Percentiles rank a stretch among this genome's conserved stretches.
Conservation (phyloP, 2,329 filamentous ascomycete species). For the Rutstroemia sp. region DNA sequence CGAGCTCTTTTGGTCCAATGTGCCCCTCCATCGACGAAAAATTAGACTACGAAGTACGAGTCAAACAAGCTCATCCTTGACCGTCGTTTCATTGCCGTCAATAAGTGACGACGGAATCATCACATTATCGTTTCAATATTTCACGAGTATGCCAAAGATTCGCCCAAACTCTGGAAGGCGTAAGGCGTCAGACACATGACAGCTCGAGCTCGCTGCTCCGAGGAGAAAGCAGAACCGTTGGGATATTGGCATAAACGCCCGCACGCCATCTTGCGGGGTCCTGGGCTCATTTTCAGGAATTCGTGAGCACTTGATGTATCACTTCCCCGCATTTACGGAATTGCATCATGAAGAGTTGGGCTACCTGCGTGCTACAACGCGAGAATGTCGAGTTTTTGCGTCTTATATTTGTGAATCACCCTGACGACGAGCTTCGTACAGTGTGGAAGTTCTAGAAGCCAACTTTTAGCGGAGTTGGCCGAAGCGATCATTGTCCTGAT, state of each 20-base stretch:
- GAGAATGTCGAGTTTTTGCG: neutral
- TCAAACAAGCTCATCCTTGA: too few species aligned
- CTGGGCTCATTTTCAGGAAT: neutral
- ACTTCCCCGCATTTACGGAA: neutral
- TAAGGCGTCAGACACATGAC: conserved; percentile 1
- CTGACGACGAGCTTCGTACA: neutral
- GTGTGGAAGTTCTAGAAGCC: neutral
- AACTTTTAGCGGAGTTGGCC: neutral
- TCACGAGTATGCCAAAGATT: too few species aligned
- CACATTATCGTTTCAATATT: too few species aligned
- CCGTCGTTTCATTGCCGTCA: too few species aligned
- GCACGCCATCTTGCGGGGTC: neutral
- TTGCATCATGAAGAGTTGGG: neutral
- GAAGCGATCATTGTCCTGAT: neutral
- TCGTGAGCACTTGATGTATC: neutral
- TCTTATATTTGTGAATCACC: neutral
- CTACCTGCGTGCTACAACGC: neutral
- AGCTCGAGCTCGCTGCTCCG: neutral
- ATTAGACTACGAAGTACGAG: too few species aligned
- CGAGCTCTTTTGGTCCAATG: too few species aligned
- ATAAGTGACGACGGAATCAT: too few species aligned
- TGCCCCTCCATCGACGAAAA: too few species aligned
- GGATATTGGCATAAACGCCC: neutral
- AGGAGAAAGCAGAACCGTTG: conserved; percentile 1
- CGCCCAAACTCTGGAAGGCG: neutral